A percentile compares a stretch with the other conserved stretches of the same genome.
These are phyloP conservation scores for Ilyonectria mors-panacis DNA, from an alignment of 2,329 filamentous ascomycete species.

Conservation along the genomic window DNA sequence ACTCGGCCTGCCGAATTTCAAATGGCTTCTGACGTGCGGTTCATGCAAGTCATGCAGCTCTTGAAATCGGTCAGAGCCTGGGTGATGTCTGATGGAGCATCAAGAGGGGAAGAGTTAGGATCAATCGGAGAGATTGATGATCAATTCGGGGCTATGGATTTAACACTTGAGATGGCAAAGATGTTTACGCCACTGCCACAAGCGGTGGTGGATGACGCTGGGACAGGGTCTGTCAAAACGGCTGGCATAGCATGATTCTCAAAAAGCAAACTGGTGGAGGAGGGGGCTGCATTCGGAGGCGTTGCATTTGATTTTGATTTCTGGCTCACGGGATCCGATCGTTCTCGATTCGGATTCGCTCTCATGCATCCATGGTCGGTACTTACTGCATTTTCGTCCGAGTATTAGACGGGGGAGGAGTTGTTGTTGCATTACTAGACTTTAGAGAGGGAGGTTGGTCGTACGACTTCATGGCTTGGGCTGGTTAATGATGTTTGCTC, in stretches of 20 bases:
- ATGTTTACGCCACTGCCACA: slow-evolving; percentile 74
- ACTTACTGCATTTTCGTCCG: slow-evolving; percentile 50
- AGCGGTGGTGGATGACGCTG: slow-evolving; percentile 59
- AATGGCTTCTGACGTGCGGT: slow-evolving; percentile 70
- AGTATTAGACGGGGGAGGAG: slow-evolving; percentile 57
- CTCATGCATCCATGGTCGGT: slow-evolving; percentile 50
- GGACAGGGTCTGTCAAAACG: slow-evolving; percentile 60
- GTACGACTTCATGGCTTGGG: slow-evolving; percentile 55
- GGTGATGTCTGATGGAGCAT: slow-evolving; percentile 74
- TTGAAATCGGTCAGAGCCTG: slow-evolving; percentile 73
- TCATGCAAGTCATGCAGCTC: slow-evolving; percentile 72
- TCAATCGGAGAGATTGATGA: slow-evolving; percentile 79
- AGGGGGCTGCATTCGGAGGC: slow-evolving; percentile 57
- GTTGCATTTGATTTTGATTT: slow-evolving; percentile 52
- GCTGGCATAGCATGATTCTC: slow-evolving; percentile 51
- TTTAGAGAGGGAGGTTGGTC: slow-evolving; percentile 54
- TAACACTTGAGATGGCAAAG: slow-evolving; percentile 80
- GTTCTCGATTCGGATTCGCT: slow-evolving; percentile 40
- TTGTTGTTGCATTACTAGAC: slow-evolving; percentile 58
- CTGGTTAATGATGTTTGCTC: slow-evolving; percentile 54
- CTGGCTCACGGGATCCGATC: slow-evolving; percentile 40
- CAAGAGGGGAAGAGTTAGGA: slow-evolving; percentile 77
- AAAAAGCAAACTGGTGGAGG: slow-evolving; percentile 50
- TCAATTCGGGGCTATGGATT: slow-evolving; percentile 73
- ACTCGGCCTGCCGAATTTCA: slow-evolving; percentile 68